Evolutionary conservation across 2,329 filamentous ascomycete species (phyloP).

Genomic region (Sporothrix curviconia): DNA sequence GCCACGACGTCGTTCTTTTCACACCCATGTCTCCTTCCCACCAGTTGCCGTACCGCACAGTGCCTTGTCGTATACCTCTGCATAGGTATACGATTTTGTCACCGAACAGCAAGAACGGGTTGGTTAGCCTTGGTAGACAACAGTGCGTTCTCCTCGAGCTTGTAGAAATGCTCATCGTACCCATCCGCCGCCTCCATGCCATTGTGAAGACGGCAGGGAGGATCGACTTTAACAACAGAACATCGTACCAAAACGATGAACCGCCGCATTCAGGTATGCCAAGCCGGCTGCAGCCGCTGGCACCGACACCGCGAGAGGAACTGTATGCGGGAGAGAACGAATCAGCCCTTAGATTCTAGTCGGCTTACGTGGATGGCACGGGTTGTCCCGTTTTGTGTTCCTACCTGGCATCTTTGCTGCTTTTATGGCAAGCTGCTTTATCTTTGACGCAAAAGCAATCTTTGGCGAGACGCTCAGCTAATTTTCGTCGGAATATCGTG

Average conservation of each 20-base stretch:
- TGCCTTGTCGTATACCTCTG: conserved; percentile 63
- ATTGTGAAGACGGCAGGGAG: conserved; percentile 39
- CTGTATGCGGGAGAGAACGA: conserved; percentile 25
- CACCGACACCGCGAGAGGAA: conserved; percentile 47
- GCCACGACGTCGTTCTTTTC: conserved; percentile 69
- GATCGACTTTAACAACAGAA: conserved; percentile 49
- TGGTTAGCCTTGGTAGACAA: conserved; percentile 44
- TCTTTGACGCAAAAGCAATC: no score
- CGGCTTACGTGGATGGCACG: no score
- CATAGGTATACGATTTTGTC: conserved; percentile 65
- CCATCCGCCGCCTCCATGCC: conserved; percentile 44
- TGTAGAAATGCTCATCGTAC: conserved; percentile 69
- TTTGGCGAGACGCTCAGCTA: no score
- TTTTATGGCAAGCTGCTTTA: no score
- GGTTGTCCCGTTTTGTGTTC: no score
- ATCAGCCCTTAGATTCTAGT: no score
- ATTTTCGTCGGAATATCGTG: no score
- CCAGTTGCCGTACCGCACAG: conserved; percentile 72
- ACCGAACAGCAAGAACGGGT: conserved; percentile 60
- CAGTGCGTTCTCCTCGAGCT: conserved; percentile 60
- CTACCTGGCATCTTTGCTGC: conserved; percentile 3
- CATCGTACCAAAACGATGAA: conserved; percentile 61
- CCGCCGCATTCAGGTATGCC: conserved; percentile 75
- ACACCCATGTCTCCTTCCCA: conserved; percentile 58
- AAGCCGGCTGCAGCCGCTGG: conserved; percentile 59